These are phyloP conservation scores for Erysimum pusillum DNA, from an alignment of 441 rosid species.

Conservation along the genomic window DNA sequence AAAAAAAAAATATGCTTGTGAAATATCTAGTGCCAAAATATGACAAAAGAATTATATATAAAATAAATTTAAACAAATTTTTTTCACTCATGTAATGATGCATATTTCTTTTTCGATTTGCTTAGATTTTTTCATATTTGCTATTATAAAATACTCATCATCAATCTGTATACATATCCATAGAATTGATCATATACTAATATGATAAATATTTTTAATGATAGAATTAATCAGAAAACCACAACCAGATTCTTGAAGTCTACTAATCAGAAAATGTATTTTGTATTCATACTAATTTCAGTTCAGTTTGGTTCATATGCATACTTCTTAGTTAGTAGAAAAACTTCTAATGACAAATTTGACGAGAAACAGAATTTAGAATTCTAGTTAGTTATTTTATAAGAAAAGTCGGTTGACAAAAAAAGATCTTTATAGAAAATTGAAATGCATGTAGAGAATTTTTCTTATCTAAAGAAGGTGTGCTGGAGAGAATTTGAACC, in stretches of 20 bases:
- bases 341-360: neutral
- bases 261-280: neutral
- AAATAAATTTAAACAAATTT: neutral
- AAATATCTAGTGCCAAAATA: slow-evolving; percentile 17
- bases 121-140: neutral
- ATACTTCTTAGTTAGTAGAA: slow-evolving; percentile 13
- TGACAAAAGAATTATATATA: neutral
- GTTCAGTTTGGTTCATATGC: neutral
- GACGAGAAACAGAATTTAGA: slow-evolving; percentile 6
- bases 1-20: neutral
- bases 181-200: neutral
- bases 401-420: neutral
- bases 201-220: neutral
- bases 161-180: neutral
- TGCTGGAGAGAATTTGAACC: slow-evolving; percentile 43
- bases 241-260: neutral
- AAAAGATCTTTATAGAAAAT: neutral
- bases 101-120: neutral
- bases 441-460: slow-evolving; percentile 30
- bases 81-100: neutral
- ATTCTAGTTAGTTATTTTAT: neutral
- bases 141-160: neutral
- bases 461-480: slow-evolving; percentile 24
- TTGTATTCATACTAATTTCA: neutral
- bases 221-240: neutral